A percentile compares a stretch with the other conserved stretches of the same genome.
phyloP scores from a whole-genome alignment of 495 filamentous ascomycete genomes.

The Hypoxylon rickii region DNA sequence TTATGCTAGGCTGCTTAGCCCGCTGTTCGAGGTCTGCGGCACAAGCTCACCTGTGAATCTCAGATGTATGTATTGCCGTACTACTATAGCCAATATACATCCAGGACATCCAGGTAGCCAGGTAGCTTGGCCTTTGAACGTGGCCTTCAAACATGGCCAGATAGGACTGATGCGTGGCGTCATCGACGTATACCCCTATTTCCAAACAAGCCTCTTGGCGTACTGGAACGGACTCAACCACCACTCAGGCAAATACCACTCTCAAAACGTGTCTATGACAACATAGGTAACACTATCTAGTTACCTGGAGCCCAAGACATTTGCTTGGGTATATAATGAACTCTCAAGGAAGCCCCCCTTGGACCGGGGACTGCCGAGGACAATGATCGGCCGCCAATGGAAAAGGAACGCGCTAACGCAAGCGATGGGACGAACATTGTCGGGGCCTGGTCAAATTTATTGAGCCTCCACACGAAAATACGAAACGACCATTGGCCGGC shows the following conservation, averaged over 20 bases:
- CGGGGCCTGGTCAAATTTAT: conserved; percentile 28
- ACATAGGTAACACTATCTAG: background rate
- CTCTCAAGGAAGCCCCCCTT: conserved; percentile 7
- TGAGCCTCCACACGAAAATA: conserved; percentile 31
- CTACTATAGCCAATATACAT: no score
- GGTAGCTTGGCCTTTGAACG: background rate
- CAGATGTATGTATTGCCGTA: conserved; percentile 4
- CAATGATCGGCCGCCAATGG: conserved; percentile 23
- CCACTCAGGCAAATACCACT: background rate
- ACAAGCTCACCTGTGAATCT: background rate
- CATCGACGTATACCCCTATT: conserved; percentile 20
- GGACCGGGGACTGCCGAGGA: conserved; percentile 11
- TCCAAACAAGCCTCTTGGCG: conserved; percentile 10
- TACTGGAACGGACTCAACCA: background rate
- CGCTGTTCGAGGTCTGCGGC: conserved; percentile 1
- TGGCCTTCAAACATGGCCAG: conserved; percentile 9
- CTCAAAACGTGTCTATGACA: conserved; percentile 7
- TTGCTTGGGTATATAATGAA: background rate
- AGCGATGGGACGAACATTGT: conserved; percentile 27
- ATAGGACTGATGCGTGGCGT: conserved; percentile 26
- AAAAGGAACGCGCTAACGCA: conserved; percentile 30
- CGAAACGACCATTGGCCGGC: conserved; percentile 13
- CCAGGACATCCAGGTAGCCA: no score
- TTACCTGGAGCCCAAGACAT: background rate
- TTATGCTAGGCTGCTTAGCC: conserved; percentile 13